These are phyloP conservation scores for Histomonas meleagridis DNA, from an alignment of 208 protist genomes.

Conservation along the genomic window DNA sequence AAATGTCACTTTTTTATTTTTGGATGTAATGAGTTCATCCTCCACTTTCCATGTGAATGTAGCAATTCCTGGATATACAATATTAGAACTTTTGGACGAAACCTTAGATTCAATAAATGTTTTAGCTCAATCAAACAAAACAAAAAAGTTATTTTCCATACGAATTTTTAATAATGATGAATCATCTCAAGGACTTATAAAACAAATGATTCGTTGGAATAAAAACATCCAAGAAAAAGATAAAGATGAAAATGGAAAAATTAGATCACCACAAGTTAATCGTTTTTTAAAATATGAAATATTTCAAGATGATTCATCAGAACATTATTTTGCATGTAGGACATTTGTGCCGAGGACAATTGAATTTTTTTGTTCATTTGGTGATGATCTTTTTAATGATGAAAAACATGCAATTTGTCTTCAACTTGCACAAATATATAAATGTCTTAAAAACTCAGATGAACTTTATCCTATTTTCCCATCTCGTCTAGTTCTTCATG, in stretches of 20 bases:
- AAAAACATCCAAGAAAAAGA: not conserved
- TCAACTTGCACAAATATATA: too few species aligned
- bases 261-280: too few species aligned
- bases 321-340: not conserved
- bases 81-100: not conserved
- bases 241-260: too few species aligned
- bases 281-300: too few species aligned
- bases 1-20: too few species aligned
- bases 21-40: too few species aligned
- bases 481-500: not conserved
- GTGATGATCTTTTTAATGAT: constrained; percentile 20
- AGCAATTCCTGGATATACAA: not conserved
- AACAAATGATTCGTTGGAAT: not conserved
- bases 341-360: not conserved
- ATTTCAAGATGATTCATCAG: too few species aligned
- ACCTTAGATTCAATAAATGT: not conserved
- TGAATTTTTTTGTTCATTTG: not conserved
- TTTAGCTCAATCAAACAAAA: not conserved
- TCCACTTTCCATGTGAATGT: too few species aligned
- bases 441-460: not conserved
- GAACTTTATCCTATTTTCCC: not conserved
- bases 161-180: not conserved
- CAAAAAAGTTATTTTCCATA: not conserved
- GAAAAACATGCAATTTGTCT: too few species aligned
- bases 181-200: not conserved